Evolutionary conservation across 2,329 filamentous ascomycete genomes (phyloP).

Genomic region (Penicillium sp.): DNA sequence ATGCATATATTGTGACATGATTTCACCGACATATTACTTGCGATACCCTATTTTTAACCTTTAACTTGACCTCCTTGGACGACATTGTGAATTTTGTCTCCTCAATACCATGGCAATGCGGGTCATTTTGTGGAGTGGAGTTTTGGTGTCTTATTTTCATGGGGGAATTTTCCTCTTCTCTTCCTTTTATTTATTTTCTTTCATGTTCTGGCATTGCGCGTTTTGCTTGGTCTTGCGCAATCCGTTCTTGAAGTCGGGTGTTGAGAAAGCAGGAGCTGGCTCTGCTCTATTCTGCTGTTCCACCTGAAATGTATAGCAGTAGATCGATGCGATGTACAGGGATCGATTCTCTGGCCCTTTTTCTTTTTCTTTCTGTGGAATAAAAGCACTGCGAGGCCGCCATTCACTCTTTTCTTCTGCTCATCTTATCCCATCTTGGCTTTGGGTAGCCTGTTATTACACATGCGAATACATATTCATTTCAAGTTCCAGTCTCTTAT

Average conservation of each 20-base stretch:
- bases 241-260: not conserved
- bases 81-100: conserved; percentile 13
- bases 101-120: conserved; percentile 14
- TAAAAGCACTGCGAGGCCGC: conserved; percentile 14
- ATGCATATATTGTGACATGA: conserved; percentile 7
- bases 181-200: conserved; percentile 1
- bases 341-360: conserved; percentile 1
- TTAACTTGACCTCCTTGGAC: conserved; percentile 9
- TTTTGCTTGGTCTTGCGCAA: conserved; percentile 7
- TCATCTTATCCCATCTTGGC: conserved; percentile 6
- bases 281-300: conserved; percentile 8
- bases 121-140: conserved; percentile 20
- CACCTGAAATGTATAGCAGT: conserved; percentile 23
- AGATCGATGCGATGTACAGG: conserved; percentile 21
- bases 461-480: conserved; percentile 10
- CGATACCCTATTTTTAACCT: conserved; percentile 29
- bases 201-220: not conserved
- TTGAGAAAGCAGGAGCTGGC: conserved; percentile 10
- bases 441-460: conserved; percentile 7
- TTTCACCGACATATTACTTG: conserved; percentile 8
- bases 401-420: not conserved
- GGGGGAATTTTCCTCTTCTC: not conserved
- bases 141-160: conserved; percentile 16
- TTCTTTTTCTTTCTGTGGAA: not conserved
- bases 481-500: not conserved